phyloP scores from a whole-genome alignment of 2,329 filamentous ascomycete genomes.

The Fusarium miscanthi region DNA sequence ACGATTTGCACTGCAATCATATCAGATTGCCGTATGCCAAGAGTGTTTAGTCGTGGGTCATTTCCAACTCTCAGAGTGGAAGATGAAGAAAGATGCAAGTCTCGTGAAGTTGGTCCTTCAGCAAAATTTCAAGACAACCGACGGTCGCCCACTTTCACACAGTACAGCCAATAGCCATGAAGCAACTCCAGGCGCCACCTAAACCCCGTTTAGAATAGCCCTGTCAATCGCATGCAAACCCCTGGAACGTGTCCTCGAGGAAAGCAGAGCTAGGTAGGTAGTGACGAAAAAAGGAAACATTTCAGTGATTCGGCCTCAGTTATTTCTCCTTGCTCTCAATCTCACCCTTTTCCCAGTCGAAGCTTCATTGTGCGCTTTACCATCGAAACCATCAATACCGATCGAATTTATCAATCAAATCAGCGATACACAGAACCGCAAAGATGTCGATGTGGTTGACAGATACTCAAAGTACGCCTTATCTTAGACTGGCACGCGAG shows the following conservation, averaged over 20 bases:
- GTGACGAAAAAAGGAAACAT: conserved; percentile 38
- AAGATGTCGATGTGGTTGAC: conserved; percentile 90
- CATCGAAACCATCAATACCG: neutral
- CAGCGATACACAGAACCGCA: conserved; percentile 25
- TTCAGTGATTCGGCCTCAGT: conserved; percentile 29
- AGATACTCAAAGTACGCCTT: conserved; percentile 86
- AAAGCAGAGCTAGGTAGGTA: conserved; percentile 11
- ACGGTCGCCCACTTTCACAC: conserved; percentile 27
- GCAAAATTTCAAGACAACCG: conserved; percentile 39
- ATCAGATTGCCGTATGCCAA: neutral
- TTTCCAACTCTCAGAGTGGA: conserved; percentile 3
- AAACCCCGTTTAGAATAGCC: conserved; percentile 25
- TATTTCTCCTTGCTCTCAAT: conserved; percentile 26
- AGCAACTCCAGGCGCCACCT: conserved; percentile 17
- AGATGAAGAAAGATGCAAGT: conserved; percentile 25
- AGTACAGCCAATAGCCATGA: conserved; percentile 36
- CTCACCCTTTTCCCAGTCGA: conserved; percentile 9
- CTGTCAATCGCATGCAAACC: conserved; percentile 38
- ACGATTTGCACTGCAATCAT: neutral
- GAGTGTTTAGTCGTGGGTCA: neutral
- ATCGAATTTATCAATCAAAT: neutral
- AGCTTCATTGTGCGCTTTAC: neutral
- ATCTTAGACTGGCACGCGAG: conserved; percentile 14
- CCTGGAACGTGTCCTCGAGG: conserved; percentile 38
- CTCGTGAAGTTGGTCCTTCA: neutral